These are phyloP conservation scores for Dioscorea zingiberensis DNA, from an alignment of 106 monocot genomes.

Conservation along the genomic window DNA sequence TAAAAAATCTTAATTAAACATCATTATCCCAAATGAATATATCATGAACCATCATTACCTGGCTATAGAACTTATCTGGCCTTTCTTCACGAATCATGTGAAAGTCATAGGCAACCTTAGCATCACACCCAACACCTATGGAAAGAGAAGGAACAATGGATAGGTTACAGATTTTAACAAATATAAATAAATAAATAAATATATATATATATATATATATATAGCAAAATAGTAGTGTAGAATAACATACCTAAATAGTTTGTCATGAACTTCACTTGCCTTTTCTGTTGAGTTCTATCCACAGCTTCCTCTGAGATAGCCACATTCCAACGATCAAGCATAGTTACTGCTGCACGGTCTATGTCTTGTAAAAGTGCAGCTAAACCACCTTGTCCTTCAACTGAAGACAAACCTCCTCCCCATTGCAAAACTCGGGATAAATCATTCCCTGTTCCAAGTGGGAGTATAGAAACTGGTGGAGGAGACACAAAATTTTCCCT, in stretches of 20 bases:
- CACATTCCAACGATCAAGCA: slow-evolving; percentile 93
- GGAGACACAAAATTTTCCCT: slow-evolving; percentile 81
- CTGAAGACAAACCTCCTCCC: slow-evolving; percentile 81
- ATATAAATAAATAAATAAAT: background rate
- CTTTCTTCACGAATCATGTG: slow-evolving; percentile 76
- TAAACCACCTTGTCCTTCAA: slow-evolving; percentile 65
- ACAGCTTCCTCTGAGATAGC: slow-evolving; percentile 44
- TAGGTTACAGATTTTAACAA: background rate
- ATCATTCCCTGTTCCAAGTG: slow-evolving; percentile 97
- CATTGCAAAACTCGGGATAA: slow-evolving; percentile 72
- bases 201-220: background rate
- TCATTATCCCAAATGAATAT: too few species aligned
- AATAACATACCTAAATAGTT: slow-evolving; percentile 72
- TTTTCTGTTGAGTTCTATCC: slow-evolving; percentile 14
- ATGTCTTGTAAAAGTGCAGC: slow-evolving; percentile 45
- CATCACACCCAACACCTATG: slow-evolving; percentile 80
- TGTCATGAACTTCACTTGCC: slow-evolving; percentile 63
- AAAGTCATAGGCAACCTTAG: slow-evolving; percentile 95
- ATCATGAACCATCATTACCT: slow-evolving; percentile 22
- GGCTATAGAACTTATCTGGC: slow-evolving; percentile 72
- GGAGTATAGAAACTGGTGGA: slow-evolving; percentile 90
- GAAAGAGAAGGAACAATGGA: slow-evolving; percentile 4
- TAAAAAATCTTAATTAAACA: too few species aligned
- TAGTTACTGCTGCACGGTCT: slow-evolving; percentile 77
- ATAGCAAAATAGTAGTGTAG: background rate